A percentile compares a stretch with the other conserved stretches of the same genome.
Conservation (phyloP, 345 rosid genomes). For the Xanthoceras sorbifolium region DNA sequence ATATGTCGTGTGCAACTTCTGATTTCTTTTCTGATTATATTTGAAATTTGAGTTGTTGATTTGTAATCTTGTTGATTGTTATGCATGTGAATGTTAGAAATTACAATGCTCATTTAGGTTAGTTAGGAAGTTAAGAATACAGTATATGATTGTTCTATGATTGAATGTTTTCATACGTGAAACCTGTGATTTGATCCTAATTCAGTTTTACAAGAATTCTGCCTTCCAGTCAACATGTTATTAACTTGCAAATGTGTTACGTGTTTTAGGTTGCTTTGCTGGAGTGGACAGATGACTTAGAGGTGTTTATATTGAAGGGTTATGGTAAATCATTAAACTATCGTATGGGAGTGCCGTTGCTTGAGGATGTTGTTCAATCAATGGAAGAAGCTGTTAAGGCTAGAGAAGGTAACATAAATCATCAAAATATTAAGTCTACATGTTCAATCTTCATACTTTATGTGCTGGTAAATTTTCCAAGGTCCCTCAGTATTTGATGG, state of each 20-base stretch:
- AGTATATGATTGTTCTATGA: neutral
- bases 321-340: constrained; percentile 84
- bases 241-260: constrained; percentile 24
- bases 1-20: neutral
- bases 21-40: neutral
- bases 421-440: neutral
- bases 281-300: constrained; percentile 97
- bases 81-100: neutral
- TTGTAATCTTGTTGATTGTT: neutral
- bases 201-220: neutral
- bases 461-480: neutral
- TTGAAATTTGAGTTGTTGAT: constrained; percentile 1
- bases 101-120: neutral
- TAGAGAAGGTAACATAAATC: constrained; percentile 57
- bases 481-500: neutral
- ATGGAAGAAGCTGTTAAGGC: constrained; percentile 89
- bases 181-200: neutral
- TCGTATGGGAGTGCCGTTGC: constrained; percentile 87
- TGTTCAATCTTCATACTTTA: neutral
- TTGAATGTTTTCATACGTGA: neutral
- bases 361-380: constrained; percentile 76
- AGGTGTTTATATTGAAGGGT: constrained; percentile 77
- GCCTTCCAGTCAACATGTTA: constrained; percentile 4
- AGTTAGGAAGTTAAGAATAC: neutral
- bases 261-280: constrained; percentile 71